phyloP scores from a whole-genome alignment of 495 filamentous ascomycete species.

The Lophiostoma macrostomum region DNA sequence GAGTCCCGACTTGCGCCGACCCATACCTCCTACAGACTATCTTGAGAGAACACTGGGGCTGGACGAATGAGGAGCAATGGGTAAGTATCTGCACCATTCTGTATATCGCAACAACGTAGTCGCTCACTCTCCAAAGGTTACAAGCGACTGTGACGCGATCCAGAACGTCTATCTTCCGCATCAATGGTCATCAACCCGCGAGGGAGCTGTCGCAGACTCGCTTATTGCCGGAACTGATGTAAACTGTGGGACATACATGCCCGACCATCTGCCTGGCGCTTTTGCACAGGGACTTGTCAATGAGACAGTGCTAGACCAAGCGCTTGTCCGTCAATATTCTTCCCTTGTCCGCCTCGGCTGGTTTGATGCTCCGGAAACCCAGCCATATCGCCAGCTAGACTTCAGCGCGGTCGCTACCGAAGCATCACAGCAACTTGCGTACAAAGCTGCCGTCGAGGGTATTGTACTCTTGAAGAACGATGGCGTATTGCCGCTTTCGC shows the following conservation, averaged over 20 bases:
- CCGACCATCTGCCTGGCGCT: slow-evolving; percentile 49
- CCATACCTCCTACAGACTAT: slow-evolving; percentile 57
- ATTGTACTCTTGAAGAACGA: slow-evolving; percentile 63
- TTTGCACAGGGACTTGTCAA: slow-evolving; percentile 50
- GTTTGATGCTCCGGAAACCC: slow-evolving; percentile 51
- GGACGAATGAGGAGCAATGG: slow-evolving; percentile 51
- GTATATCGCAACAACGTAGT: no score
- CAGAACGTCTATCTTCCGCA: slow-evolving; percentile 58
- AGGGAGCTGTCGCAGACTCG: slow-evolving; percentile 51
- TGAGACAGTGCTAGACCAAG: slow-evolving; percentile 50
- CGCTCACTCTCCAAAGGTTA: no score
- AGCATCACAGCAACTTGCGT: slow-evolving; percentile 53
- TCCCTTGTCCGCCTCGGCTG: slow-evolving; percentile 57
- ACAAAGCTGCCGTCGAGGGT: slow-evolving; percentile 57
- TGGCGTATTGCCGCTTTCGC: slow-evolving; percentile 50
- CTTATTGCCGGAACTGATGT: slow-evolving; percentile 62
- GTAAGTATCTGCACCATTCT: no score
- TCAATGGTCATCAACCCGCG: slow-evolving; percentile 48
- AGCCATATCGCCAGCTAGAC: slow-evolving; percentile 49
- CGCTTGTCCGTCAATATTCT: slow-evolving; percentile 55
- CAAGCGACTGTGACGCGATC: slow-evolving; percentile 57
- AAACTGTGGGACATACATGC: slow-evolving; percentile 59
- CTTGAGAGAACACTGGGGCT: slow-evolving; percentile 54
- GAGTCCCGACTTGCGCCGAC: slow-evolving; percentile 56
- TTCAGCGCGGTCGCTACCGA: slow-evolving; percentile 54